A percentile compares a stretch with the other conserved stretches of the same genome.
Evolutionary conservation across 768 basidiomycete species (phyloP).

Genomic region (Mycena vulgaris): DNA sequence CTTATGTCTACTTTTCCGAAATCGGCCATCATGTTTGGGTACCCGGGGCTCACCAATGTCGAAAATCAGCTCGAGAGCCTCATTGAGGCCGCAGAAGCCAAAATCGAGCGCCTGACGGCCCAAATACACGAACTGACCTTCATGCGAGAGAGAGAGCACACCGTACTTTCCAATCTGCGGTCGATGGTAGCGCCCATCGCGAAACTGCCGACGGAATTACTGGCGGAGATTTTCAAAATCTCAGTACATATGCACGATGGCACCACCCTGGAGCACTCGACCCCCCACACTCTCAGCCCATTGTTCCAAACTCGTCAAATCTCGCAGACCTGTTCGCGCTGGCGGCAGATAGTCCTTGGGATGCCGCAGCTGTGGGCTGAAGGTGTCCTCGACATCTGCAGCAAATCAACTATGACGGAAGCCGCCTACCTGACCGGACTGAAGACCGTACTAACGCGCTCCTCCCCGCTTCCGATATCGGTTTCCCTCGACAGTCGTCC

Average conservation of each 20-base stretch:
- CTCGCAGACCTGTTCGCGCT: conserved; percentile 16
- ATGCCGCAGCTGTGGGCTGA: conserved; percentile 24
- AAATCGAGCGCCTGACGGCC: not conserved
- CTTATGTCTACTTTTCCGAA: no score
- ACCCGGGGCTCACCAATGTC: no score
- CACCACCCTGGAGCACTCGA: no score
- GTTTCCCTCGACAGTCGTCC: no score
- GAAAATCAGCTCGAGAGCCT: not conserved
- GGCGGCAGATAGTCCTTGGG: conserved; percentile 8
- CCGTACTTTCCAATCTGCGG: not conserved
- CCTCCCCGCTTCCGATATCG: conserved; percentile 22
- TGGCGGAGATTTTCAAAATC: not conserved
- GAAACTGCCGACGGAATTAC: not conserved
- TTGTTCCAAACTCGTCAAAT: not conserved
- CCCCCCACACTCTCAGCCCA: no score
- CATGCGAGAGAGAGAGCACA: not conserved
- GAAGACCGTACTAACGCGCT: conserved; percentile 6
- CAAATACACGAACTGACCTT: not conserved
- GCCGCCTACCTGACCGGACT: not conserved
- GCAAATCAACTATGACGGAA: no score
- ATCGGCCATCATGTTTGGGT: no score
- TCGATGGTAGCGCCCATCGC: not conserved
- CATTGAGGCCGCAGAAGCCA: not conserved
- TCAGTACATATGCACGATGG: no score
- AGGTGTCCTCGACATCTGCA: not conserved